Evolutionary conservation across 345 rosid species (phyloP), one percentile per base, ranked within the genome.

Genomic region (Laguncularia racemosa): DNA sequence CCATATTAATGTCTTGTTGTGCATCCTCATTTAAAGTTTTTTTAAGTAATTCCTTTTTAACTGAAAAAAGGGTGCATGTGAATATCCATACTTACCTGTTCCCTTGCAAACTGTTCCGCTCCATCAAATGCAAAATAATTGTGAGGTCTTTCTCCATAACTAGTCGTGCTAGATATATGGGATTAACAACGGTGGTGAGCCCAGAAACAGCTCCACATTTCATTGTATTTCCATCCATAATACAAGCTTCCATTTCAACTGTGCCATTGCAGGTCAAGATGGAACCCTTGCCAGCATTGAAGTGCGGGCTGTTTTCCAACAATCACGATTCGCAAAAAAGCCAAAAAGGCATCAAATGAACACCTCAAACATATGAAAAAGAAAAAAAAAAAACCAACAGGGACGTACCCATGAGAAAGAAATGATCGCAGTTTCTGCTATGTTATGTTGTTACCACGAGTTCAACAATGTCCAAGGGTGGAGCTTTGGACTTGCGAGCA

Each of bases 181-280:
- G 73, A 53, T 92, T 92, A 59, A 89, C 86, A 17, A 92, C 89
- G 47, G 97, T 89, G 38, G 84, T 81, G 44, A 92, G 78, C 38
- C 98, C 98, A 20, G 89, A 81, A 67, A 92, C 98, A 14, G 95
- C 97, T 63, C 98, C 98, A 55, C 98, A 89, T 23, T 67, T 73
- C 72, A 73, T 88, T 0, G 98, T 77, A 38, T 80, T 89, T 9
- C 98, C 98, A 53, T 92, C 97, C 98, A 92, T 89, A 28, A 92
- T 89, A 45, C 83, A 76, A 74, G 98, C 97, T 73, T 92, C 98
- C 98, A 92, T 92, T 76, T 92, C 98, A 48, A 92, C 80, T 3
- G 97, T 84, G 61, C 97, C 98, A 13, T 57, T 60, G 5, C 57
- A 57, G 46, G 89, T 92, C 10, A 89, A 65, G 17, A 92, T 97